Conservation (phyloP, 805 yeast species). For the Candida ortonii region DNA sequence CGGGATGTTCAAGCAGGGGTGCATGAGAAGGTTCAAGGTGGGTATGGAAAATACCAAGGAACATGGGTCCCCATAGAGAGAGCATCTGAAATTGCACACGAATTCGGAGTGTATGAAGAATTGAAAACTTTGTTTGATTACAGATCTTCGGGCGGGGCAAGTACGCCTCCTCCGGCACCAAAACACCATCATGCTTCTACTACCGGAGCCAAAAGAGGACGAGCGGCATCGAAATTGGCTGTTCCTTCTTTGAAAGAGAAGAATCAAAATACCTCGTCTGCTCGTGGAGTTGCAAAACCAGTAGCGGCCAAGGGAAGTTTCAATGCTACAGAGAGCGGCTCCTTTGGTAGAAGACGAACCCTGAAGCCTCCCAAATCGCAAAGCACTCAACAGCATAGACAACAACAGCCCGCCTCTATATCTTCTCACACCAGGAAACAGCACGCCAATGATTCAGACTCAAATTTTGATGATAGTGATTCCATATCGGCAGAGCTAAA, state of each 20-base stretch:
- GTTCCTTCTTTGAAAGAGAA: conserved; percentile 2
- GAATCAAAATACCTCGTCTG: conserved; percentile 2
- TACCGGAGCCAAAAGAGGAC: conserved; percentile 33
- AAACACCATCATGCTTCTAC: conserved; percentile 65
- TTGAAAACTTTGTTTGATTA: conserved; percentile 68
- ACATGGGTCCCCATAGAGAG: conserved; percentile 90
- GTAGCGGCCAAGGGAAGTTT: conserved; percentile 1
- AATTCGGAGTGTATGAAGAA: conserved; percentile 59
- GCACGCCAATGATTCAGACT: conserved; percentile 15
- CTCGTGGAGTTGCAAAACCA: conserved; percentile 1
- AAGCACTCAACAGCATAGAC: not conserved
- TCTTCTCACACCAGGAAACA: conserved; percentile 3
- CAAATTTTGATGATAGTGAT: conserved; percentile 19
- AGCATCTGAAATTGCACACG: conserved; percentile 65
- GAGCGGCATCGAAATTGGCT: conserved; percentile 18
- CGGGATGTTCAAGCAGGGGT: conserved; percentile 86
- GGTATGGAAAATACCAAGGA: conserved; percentile 95
- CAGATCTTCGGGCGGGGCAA: conserved; percentile 46
- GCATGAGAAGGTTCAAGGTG: conserved; percentile 96
- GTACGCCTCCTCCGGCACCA: conserved; percentile 58
- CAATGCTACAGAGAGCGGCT: not conserved
- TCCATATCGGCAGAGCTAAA: conserved; percentile 15
- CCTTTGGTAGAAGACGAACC: conserved; percentile 12
- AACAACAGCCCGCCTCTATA: too few species aligned
- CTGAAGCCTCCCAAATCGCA: conserved; percentile 16